phyloP scores from a whole-genome alignment of 208 protist genomes.

The Entamoeba invadens region DNA sequence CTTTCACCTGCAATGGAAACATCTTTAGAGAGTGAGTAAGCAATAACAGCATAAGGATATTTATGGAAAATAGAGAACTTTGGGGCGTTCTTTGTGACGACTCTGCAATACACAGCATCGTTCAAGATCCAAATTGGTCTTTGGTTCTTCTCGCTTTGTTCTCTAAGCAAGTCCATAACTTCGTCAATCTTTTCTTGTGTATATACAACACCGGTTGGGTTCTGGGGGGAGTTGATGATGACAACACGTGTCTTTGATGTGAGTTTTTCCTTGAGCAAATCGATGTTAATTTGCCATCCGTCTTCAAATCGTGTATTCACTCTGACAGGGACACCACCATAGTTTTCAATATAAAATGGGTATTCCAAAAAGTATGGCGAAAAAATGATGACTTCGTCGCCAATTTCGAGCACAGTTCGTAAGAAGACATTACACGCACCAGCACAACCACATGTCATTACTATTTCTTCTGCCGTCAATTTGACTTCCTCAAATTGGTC shows the following conservation, averaged over 20 bases:
- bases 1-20: slow-evolving; percentile 16
- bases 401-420: slow-evolving; percentile 1
- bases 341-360: not conserved
- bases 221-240: slow-evolving; percentile 25
- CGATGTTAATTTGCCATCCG: not conserved
- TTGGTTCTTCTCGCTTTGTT: not conserved
- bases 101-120: slow-evolving; percentile 14
- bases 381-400: slow-evolving; percentile 15
- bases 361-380: slow-evolving; percentile 23
- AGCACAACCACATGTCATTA: slow-evolving; percentile 12
- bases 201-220: slow-evolving; percentile 20
- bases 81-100: not conserved
- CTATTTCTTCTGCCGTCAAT: slow-evolving; percentile 9
- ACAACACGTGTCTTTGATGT: slow-evolving; percentile 8
- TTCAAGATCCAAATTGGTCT: slow-evolving; percentile 14
- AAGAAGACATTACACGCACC: slow-evolving; percentile 15
- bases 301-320: not conserved
- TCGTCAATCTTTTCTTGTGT: slow-evolving; percentile 1
- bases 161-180: not conserved
- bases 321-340: not conserved
- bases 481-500: slow-evolving; percentile 4
- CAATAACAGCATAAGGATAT: slow-evolving; percentile 16
- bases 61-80: slow-evolving; percentile 9
- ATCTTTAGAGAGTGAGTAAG: slow-evolving; percentile 19
- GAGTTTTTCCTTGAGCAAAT: not conserved